Percentiles rank a stretch among this genome's conserved stretches.
These are phyloP conservation scores for Coffea canephora DNA, from an alignment of 257 asterid species.

Conservation along the genomic window DNA sequence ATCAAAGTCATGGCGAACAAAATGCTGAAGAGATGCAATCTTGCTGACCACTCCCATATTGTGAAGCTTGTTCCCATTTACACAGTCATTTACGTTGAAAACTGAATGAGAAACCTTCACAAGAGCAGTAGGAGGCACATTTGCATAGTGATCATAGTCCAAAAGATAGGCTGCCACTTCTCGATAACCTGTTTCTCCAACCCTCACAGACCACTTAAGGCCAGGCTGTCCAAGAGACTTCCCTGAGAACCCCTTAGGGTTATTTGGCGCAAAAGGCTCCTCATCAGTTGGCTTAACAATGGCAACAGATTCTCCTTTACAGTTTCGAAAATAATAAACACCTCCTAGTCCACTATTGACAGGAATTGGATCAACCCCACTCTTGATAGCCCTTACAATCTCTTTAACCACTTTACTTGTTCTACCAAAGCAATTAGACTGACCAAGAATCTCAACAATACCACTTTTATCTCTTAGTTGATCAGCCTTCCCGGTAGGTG, in stretches of 20 bases:
- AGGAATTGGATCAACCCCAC: constrained; percentile 80
- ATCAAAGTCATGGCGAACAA: constrained; percentile 80
- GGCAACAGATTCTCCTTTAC: constrained; percentile 80
- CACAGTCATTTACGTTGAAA: constrained; percentile 85
- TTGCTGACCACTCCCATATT: constrained; percentile 69
- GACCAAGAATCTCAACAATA: constrained; percentile 78
- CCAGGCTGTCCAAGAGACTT: constrained; percentile 97
- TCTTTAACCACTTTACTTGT: constrained; percentile 71
- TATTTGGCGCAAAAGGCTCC: constrained; percentile 95
- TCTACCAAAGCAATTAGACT: constrained; percentile 44
- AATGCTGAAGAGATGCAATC: constrained; percentile 90
- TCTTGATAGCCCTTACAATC: constrained; percentile 71
- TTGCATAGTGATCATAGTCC: constrained; percentile 78
- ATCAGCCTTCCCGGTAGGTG: constrained; percentile 77
- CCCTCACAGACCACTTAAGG: constrained; percentile 77
- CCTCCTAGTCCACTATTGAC: constrained; percentile 94
- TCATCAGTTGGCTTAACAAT: constrained; percentile 98
- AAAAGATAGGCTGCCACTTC: constrained; percentile 97
- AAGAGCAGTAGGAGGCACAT: constrained; percentile 89
- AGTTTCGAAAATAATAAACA: constrained; percentile 78
- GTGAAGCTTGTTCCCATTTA: constrained; percentile 59
- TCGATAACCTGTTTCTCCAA: constrained; percentile 91
- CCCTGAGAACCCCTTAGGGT: constrained; percentile 95
- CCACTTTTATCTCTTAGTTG: constrained; percentile 86
- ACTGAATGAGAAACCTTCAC: constrained; percentile 86